Evolutionary conservation across 331 rosid genomes (phyloP).

Genomic region (Erythrophleum ivorense): DNA sequence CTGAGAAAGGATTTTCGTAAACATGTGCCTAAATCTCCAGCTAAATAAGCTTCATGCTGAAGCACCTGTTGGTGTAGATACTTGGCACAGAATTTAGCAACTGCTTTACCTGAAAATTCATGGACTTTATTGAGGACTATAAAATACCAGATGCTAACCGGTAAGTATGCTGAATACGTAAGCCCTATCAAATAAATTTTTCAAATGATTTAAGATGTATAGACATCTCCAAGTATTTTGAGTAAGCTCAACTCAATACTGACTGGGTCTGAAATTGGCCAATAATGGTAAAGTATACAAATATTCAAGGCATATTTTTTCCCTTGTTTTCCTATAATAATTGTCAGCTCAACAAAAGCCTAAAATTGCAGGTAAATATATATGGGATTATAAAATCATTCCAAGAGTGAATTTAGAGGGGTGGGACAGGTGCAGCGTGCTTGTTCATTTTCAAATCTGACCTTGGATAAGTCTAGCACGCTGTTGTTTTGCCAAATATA

Average conservation of each 20-base stretch:
- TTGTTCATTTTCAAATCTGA: conserved; percentile 18
- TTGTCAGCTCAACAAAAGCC: conserved; percentile 13
- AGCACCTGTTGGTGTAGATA: conserved; percentile 86
- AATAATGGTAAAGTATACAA: not conserved
- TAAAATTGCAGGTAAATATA: conserved; percentile 3
- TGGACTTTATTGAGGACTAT: conserved; percentile 34
- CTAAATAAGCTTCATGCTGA: conserved; percentile 68
- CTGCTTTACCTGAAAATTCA: conserved; percentile 81
- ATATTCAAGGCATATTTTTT: not conserved
- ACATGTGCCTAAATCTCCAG: conserved; percentile 83
- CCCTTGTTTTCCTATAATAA: not conserved
- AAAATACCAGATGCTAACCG: conserved; percentile 13
- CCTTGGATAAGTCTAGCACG: not conserved
- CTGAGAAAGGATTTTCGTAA: conserved; percentile 81
- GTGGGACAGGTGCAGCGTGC: conserved; percentile 8
- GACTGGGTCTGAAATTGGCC: conserved; percentile 6
- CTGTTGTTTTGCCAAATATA: conserved; percentile 22
- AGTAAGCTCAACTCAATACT: conserved; percentile 25
- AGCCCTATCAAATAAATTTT: conserved; percentile 26
- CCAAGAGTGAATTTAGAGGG: conserved; percentile 16
- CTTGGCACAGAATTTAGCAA: conserved; percentile 93
- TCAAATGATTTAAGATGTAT: conserved; percentile 2
- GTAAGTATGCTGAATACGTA: conserved; percentile 24
- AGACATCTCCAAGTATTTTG: conserved; percentile 14
- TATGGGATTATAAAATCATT: not conserved